A percentile compares a stretch with the other conserved stretches of the same genome.
Conservation (phyloP, 1,139 yeast genomes). For the Debaryomyces coudertii region DNA sequence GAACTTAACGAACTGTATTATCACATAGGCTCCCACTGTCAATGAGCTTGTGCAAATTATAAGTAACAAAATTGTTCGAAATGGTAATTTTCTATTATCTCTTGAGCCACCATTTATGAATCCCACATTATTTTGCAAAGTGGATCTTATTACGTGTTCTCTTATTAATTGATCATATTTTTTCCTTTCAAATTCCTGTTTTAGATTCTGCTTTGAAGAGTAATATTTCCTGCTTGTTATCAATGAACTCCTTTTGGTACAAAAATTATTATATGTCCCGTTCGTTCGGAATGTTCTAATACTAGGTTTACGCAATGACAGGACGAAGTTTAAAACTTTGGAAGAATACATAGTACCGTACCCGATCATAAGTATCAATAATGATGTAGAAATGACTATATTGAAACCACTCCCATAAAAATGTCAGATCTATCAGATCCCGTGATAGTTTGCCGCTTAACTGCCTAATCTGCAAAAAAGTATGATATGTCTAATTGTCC, state of each 20-base stretch:
- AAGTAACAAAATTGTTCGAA: constrained; percentile 27
- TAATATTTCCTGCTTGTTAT: constrained; percentile 4
- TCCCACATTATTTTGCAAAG: constrained; percentile 16
- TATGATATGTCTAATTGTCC: not conserved
- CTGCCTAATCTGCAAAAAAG: not conserved
- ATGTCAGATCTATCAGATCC: not conserved
- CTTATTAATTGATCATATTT: constrained; percentile 19
- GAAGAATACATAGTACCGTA: not conserved
- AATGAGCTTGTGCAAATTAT: constrained; percentile 28
- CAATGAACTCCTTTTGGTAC: not conserved
- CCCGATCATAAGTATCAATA: not conserved
- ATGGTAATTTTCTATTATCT: constrained; percentile 18
- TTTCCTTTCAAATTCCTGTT: constrained; percentile 15
- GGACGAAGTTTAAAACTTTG: not conserved
- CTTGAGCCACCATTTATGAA: constrained; percentile 11
- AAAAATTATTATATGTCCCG: not conserved
- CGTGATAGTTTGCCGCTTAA: not conserved
- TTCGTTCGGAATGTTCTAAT: not conserved
- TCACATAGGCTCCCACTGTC: constrained; percentile 29
- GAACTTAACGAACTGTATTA: constrained; percentile 24
- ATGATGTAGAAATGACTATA: not conserved
- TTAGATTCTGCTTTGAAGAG: constrained; percentile 6
- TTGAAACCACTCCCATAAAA: not conserved
- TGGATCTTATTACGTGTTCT: constrained; percentile 16
- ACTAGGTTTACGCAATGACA: not conserved